phyloP scores from a whole-genome alignment of 164 flowering plant genomes.

The Santalum album region DNA sequence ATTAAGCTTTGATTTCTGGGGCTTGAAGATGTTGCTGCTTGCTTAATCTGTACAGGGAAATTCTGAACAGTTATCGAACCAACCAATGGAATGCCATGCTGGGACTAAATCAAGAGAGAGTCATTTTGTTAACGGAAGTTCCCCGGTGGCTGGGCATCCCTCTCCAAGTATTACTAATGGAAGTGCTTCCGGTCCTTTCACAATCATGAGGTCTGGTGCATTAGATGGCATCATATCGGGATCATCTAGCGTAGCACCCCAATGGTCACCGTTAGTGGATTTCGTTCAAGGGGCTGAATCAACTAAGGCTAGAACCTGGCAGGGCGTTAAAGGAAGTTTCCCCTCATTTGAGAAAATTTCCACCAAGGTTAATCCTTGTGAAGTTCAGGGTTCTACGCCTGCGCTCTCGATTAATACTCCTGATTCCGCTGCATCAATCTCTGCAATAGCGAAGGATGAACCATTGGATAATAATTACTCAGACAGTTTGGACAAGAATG shows the following conservation, averaged over 20 bases:
- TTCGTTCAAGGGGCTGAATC: conserved; percentile 1
- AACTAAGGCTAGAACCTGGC: background rate
- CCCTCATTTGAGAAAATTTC: conserved; percentile 5
- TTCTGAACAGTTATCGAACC: conserved; percentile 1
- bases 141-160: conserved; percentile 1
- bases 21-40: background rate
- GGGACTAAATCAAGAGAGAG: conserved; percentile 8
- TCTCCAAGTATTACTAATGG: conserved; percentile 4
- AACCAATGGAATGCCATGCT: background rate
- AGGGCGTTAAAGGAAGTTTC: conserved; percentile 7
- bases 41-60: conserved; percentile 3
- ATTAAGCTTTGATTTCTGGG: no score
- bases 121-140: conserved; percentile 5
- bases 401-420: conserved; percentile 3
- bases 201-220: conserved; percentile 2
- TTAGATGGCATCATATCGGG: conserved; percentile 7
- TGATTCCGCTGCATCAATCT: conserved; percentile 14
- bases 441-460: conserved; percentile 41
- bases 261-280: conserved; percentile 1
- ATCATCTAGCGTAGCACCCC: conserved; percentile 2
- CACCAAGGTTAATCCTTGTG: conserved; percentile 8
- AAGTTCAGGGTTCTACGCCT: conserved; percentile 2
- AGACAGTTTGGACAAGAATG: conserved; percentile 5
- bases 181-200: conserved; percentile 1
- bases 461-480: conserved; percentile 1